Percentiles rank a stretch among this genome's conserved stretches.
Evolutionary conservation across 345 rosid species (phyloP).

Genomic region (Turnera subulata): DNA sequence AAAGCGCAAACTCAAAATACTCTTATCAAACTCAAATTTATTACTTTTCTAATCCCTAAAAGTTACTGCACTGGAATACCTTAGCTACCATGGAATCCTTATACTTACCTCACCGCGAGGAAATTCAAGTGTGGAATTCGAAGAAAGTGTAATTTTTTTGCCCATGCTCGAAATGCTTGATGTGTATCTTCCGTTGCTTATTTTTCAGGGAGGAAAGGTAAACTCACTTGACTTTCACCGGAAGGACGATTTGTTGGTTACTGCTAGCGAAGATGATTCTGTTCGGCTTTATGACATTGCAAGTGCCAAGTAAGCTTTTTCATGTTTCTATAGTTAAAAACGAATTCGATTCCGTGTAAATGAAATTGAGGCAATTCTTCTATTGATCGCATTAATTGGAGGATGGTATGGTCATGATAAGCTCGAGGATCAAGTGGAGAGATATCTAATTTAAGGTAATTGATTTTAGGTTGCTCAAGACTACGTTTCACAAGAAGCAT

Average conservation of each 20-base stretch:
- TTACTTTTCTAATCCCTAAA: too few species aligned
- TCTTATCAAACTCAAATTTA: neutral
- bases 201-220: conserved; percentile 73
- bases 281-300: conserved; percentile 88
- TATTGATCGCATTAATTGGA: too few species aligned
- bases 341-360: too few species aligned
- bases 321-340: neutral
- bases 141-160: neutral
- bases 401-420: too few species aligned
- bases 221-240: conserved; percentile 86
- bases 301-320: conserved; percentile 71
- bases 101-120: too few species aligned
- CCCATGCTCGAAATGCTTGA: neutral
- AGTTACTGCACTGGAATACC: too few species aligned
- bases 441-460: neutral
- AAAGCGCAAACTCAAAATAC: neutral
- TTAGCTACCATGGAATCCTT: too few species aligned
- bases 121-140: too few species aligned
- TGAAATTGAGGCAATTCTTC: too few species aligned
- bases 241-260: conserved; percentile 81
- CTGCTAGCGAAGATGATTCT: conserved; percentile 92
- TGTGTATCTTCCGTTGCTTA: neutral
- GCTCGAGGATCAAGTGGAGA: neutral
- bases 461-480: conserved; percentile 76
- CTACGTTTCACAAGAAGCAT: conserved; percentile 89